Percentiles rank a stretch among this genome's conserved stretches.
Evolutionary conservation across 1,284 basidiomycete genomes (phyloP).

Genomic region (Cystobasidium sp.): DNA sequence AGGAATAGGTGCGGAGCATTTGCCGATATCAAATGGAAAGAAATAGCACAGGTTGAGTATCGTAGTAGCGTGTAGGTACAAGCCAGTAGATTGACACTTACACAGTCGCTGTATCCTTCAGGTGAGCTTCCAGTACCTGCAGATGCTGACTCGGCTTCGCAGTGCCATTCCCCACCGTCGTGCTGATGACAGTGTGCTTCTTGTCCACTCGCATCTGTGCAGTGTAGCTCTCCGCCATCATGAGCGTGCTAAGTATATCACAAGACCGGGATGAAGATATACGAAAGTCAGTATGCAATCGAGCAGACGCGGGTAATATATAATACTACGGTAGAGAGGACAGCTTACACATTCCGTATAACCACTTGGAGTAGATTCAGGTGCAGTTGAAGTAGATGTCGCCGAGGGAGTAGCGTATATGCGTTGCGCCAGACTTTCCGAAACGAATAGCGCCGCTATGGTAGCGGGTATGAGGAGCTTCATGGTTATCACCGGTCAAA

Average conservation of each 20-base stretch:
- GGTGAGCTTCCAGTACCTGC: constrained; percentile 3
- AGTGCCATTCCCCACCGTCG: constrained; percentile 20
- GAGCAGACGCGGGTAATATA: neutral
- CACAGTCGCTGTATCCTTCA: constrained; percentile 18
- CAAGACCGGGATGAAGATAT: neutral
- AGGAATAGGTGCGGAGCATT: no score
- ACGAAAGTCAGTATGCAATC: neutral
- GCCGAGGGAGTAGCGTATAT: constrained; percentile 22
- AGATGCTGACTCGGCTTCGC: constrained; percentile 24
- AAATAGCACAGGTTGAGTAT: no score
- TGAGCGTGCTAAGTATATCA: constrained; percentile 12
- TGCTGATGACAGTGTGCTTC: constrained; percentile 21
- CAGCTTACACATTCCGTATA: constrained; percentile 24
- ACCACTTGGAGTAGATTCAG: constrained; percentile 8
- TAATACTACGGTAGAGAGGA: neutral
- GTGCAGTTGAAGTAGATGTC: constrained; percentile 10
- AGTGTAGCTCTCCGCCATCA: constrained; percentile 22
- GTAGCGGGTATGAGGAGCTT: constrained; percentile 4
- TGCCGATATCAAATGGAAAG: no score
- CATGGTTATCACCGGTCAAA: neutral
- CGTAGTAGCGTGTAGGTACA: neutral
- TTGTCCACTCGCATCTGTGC: neutral
- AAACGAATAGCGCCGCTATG: constrained; percentile 6
- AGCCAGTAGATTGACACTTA: neutral
- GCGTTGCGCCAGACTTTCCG: constrained; percentile 15